Evolutionary conservation across 257 asterid species (phyloP).

Genomic region (Scutellaria minor): DNA sequence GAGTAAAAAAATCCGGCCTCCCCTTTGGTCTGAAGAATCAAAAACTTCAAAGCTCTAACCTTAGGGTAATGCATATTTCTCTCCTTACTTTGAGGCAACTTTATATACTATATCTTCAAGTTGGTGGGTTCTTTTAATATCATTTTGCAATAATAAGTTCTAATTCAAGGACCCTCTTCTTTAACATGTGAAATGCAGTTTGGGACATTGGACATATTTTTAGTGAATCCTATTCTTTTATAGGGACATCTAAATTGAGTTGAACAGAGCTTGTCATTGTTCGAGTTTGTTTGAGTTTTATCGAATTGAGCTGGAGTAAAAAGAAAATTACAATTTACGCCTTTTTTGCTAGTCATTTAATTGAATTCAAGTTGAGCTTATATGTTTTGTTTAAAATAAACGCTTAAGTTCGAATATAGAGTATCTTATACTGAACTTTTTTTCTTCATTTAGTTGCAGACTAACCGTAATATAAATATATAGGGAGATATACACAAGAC

Average conservation of each 20-base stretch:
- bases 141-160: conserved; percentile 12
- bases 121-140: neutral
- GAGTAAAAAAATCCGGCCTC: conserved; percentile 57
- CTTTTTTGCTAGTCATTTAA: no score
- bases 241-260: neutral
- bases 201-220: neutral
- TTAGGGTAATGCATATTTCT: conserved; percentile 18
- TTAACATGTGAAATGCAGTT: neutral
- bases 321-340: no score
- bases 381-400: no score
- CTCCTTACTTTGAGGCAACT: neutral
- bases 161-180: neutral
- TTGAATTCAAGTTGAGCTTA: no score
- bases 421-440: no score
- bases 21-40: conserved; percentile 71
- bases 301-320: neutral
- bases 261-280: neutral
- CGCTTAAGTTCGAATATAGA: no score
- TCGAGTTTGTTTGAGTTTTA: neutral
- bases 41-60: conserved; percentile 42
- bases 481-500: no score
- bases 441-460: no score
- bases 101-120: neutral
- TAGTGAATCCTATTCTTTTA: conserved; percentile 15
- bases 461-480: no score